Conservation (phyloP, 768 basidiomycete species). For the Lactarius hatsudake region DNA sequence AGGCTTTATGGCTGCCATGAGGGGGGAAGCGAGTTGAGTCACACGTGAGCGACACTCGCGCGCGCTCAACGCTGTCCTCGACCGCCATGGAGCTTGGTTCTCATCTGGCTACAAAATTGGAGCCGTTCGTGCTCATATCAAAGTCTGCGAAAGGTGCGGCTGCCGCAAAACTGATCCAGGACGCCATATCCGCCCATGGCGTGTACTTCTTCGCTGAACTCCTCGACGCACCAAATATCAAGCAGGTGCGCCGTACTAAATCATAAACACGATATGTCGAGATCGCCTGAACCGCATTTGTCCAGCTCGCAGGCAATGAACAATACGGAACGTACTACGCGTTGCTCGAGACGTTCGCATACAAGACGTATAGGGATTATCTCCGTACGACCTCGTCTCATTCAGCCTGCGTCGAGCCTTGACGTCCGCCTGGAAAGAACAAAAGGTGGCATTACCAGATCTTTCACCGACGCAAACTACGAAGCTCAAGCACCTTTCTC, state of each 20-base stretch:
- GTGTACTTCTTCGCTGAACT: conserved; percentile 93
- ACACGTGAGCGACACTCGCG: conserved; percentile 6
- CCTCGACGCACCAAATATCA: conserved; percentile 75
- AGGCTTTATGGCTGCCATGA: conserved; percentile 14
- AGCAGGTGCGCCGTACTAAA: conserved; percentile 56
- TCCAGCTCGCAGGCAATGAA: conserved; percentile 64
- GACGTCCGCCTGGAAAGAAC: conserved; percentile 43
- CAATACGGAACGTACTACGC: conserved; percentile 59
- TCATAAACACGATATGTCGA: neutral
- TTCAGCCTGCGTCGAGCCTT: neutral
- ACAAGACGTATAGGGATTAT: conserved; percentile 84
- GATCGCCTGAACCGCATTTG: neutral
- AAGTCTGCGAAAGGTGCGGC: conserved; percentile 91
- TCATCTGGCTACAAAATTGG: conserved; percentile 66
- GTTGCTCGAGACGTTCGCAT: conserved; percentile 85
- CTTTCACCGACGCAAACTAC: conserved; percentile 70
- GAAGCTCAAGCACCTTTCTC: conserved; percentile 91
- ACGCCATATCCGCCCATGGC: conserved; percentile 85
- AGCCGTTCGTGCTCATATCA: conserved; percentile 89
- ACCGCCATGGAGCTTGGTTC: conserved; percentile 57
- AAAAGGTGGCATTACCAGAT: conserved; percentile 62
- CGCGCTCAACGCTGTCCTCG: neutral
- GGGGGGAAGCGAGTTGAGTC: neutral
- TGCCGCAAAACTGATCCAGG: conserved; percentile 82
- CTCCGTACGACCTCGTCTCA: conserved; percentile 45